A percentile compares a stretch with the other conserved stretches of the same genome.
phyloP scores from a whole-genome alignment of 2,329 filamentous ascomycete species.

The Bipolaris victoriae region DNA sequence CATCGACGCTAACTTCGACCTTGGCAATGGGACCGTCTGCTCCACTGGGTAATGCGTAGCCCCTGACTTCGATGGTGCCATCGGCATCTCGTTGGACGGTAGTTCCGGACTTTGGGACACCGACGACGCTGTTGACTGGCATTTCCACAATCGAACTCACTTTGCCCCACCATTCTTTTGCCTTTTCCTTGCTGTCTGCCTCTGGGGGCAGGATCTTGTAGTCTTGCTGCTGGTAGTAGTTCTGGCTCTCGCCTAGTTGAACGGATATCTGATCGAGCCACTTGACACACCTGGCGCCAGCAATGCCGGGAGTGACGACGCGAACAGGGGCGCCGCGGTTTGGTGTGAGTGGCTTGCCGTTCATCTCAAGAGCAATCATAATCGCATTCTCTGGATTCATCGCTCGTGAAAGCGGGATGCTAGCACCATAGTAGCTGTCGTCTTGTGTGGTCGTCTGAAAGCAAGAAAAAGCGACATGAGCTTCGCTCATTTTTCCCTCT shows the following conservation, averaged over 20 bases:
- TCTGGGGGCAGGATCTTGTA: slow-evolving; percentile 65
- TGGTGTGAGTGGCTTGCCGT: slow-evolving; percentile 54
- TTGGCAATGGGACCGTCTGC: slow-evolving; percentile 59
- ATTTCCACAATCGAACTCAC: slow-evolving; percentile 61
- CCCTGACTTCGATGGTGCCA: slow-evolving; percentile 57
- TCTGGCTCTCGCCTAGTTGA: slow-evolving; percentile 57
- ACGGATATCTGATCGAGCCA: slow-evolving; percentile 63
- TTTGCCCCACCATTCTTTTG: slow-evolving; percentile 60
- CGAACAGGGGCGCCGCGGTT: slow-evolving; percentile 62
- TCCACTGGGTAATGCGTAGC: slow-evolving; percentile 63
- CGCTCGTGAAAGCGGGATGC: slow-evolving; percentile 51
- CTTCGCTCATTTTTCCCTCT: slow-evolving; percentile 35
- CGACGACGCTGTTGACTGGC: slow-evolving; percentile 63
- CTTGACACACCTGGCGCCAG: slow-evolving; percentile 62
- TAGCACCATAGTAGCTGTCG: slow-evolving; percentile 65
- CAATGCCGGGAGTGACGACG: slow-evolving; percentile 59
- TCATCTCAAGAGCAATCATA: slow-evolving; percentile 53
- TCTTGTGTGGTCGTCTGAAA: slow-evolving; percentile 60
- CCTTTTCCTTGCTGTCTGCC: slow-evolving; percentile 55
- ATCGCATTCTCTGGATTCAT: slow-evolving; percentile 29
- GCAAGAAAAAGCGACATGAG: slow-evolving; percentile 64
- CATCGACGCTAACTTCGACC: slow-evolving; percentile 61
- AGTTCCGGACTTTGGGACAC: slow-evolving; percentile 54
- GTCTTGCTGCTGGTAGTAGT: slow-evolving; percentile 64
- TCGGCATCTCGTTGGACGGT: slow-evolving; percentile 50